phyloP scores from a whole-genome alignment of 2,329 filamentous ascomycete genomes.

The Calonectria hongkongensis region DNA sequence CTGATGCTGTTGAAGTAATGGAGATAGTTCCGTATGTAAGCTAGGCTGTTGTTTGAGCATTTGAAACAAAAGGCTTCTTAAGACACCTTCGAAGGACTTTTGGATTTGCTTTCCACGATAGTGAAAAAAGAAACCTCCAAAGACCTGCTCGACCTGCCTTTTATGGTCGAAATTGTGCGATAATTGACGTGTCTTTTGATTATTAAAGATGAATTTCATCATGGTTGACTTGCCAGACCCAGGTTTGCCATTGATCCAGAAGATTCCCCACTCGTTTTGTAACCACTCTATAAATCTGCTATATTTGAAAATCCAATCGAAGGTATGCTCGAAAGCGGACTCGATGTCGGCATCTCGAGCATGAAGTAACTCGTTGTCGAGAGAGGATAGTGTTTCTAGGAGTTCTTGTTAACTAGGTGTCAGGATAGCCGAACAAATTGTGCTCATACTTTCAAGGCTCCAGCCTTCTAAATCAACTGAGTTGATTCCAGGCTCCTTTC shows the following conservation, averaged over 20 bases:
- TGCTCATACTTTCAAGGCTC: neutral
- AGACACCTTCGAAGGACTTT: neutral
- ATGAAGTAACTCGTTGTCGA: neutral
- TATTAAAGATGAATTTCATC: slow-evolving; percentile 1
- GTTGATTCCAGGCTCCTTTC: neutral
- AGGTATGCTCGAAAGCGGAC: neutral
- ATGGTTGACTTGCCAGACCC: neutral
- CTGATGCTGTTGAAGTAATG: neutral
- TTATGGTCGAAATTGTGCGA: neutral
- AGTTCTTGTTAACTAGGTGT: neutral
- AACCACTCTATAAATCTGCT: neutral
- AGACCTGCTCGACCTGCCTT: neutral
- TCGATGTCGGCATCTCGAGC: neutral
- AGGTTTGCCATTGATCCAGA: neutral
- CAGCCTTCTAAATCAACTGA: too few relatives aligned
- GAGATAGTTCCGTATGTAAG: neutral
- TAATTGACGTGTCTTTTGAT: neutral
- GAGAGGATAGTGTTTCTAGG: neutral
- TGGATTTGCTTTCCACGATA: neutral
- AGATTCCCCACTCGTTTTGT: neutral
- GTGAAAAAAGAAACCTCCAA: neutral
- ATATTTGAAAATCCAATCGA: neutral
- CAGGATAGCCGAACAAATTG: neutral
- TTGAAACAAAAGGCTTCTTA: neutral
- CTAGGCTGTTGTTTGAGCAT: neutral